phyloP scores from a whole-genome alignment of 441 rosid species.

The Adansonia gregorii region DNA sequence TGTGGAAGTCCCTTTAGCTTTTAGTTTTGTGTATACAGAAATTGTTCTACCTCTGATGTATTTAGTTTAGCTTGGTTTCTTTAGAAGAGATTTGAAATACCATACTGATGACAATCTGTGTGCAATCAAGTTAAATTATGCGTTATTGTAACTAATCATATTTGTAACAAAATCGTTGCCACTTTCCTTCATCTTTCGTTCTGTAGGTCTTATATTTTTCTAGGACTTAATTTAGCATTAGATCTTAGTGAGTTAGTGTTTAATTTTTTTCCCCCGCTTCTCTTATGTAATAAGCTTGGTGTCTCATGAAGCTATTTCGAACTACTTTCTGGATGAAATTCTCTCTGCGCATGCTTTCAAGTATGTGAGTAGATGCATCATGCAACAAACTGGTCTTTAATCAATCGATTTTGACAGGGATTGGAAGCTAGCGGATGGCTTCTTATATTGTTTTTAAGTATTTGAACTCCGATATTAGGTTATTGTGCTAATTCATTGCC shows the following conservation, averaged over 20 bases:
- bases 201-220: not conserved
- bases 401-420: not conserved
- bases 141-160: not conserved
- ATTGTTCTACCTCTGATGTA: not conserved
- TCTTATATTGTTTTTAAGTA: not conserved
- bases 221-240: not conserved
- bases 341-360: not conserved
- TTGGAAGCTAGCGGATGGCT: not conserved
- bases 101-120: not conserved
- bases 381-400: not conserved
- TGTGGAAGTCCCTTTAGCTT: not conserved
- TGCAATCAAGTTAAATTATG: not conserved
- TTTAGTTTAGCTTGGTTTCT: not conserved
- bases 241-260: not conserved
- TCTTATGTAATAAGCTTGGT: not conserved
- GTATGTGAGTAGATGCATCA: not conserved
- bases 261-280: not conserved
- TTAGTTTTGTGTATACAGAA: not conserved
- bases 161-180: not conserved
- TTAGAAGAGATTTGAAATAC: not conserved
- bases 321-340: not conserved
- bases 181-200: not conserved
- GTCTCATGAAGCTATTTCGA: not conserved
- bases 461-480: not conserved
- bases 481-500: no score